Evolutionary conservation across 2,329 filamentous ascomycete species (phyloP).

Genomic region (Apiospora rasikravindrae): DNA sequence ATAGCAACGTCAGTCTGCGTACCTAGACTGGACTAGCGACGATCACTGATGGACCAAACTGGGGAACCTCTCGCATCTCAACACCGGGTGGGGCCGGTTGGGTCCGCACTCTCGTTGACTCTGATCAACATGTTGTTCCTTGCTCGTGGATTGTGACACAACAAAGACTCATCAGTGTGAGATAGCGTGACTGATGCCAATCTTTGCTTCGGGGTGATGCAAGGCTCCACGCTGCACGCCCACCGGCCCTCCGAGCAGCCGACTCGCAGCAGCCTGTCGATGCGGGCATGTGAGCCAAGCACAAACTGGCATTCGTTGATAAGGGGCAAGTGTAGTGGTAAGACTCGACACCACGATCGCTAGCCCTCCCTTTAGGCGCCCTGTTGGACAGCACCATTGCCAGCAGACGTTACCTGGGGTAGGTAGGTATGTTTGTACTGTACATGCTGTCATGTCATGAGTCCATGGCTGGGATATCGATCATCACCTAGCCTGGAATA

Average conservation of each 20-base stretch:
- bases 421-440: not conserved
- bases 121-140: no score
- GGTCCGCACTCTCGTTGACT: not conserved
- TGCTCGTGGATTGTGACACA: conserved; percentile 14
- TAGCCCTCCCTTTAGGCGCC: not conserved
- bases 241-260: not conserved
- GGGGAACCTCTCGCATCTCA: not conserved
- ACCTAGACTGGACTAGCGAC: not conserved
- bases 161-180: not conserved
- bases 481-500: not conserved
- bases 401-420: not conserved
- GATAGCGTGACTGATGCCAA: conserved; percentile 7
- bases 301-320: conserved; percentile 2
- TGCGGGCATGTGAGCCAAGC: conserved; percentile 5
- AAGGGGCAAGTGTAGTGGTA: not conserved
- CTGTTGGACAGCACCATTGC: not conserved
- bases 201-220: not conserved
- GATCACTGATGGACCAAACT: not conserved
- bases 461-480: not conserved
- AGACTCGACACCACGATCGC: not conserved
- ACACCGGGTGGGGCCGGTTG: conserved; percentile 9
- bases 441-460: not conserved
- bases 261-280: not conserved
- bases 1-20: conserved; percentile 8
- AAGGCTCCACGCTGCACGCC: not conserved